Conservation (phyloP, 768 basidiomycete species). For the Auriscalpium microsporum region DNA sequence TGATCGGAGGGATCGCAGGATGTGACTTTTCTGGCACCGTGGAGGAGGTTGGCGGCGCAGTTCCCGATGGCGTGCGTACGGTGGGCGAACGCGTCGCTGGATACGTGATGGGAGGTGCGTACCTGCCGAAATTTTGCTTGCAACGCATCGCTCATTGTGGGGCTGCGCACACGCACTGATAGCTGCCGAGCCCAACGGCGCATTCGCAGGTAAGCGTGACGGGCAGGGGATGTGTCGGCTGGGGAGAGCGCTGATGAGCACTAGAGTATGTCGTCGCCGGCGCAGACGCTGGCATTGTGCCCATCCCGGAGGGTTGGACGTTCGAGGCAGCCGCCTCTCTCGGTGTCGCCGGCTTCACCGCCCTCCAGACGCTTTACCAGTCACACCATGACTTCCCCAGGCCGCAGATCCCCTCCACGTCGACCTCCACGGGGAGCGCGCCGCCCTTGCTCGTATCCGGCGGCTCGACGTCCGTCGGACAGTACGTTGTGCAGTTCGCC, state of each 20-base stretch:
- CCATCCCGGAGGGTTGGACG: conserved; percentile 8
- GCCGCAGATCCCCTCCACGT: not conserved
- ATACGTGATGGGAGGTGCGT: not conserved
- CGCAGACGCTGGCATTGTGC: not conserved
- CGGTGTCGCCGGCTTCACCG: conserved; percentile 8
- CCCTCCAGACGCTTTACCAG: conserved; percentile 9
- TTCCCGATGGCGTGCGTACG: conserved; percentile 4
- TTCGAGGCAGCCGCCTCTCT: conserved; percentile 13
- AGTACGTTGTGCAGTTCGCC: conserved; percentile 25
- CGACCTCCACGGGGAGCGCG: not conserved
- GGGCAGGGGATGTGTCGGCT: too few species aligned
- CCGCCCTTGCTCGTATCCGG: conserved; percentile 11
- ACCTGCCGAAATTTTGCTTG: not conserved
- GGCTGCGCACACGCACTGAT: too few species aligned
- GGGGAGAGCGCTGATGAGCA: too few species aligned
- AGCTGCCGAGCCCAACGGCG: too few species aligned
- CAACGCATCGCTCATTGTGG: too few species aligned
- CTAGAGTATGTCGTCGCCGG: conserved; percentile 6
- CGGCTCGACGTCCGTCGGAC: conserved; percentile 26
- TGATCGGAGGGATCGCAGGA: conserved; percentile 4
- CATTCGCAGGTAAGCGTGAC: too few species aligned
- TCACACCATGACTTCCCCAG: conserved; percentile 3
- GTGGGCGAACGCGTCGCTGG: conserved; percentile 14
- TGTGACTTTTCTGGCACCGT: conserved; percentile 13
- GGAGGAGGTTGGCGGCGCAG: conserved; percentile 9